Evolutionary conservation across 768 basidiomycete genomes (phyloP), one percentile per base, ranked within the genome.

Genomic region (Tylopilus balloui): DNA sequence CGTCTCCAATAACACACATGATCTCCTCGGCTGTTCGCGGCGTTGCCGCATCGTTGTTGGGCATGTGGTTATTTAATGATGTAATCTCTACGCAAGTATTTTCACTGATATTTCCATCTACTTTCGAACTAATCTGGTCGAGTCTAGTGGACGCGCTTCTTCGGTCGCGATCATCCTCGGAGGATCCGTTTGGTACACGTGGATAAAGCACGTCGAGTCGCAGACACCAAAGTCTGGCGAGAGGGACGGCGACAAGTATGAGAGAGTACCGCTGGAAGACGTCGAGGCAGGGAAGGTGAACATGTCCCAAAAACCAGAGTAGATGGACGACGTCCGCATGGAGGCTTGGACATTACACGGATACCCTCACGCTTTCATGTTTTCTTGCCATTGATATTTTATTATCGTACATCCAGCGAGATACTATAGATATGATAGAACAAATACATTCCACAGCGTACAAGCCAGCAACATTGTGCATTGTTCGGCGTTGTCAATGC

Each of bases 1-100:
- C 94, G 8, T 95, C 92, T 1, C 94, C 94, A 13, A 92, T 97
- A 65, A 94, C 94, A 3, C 94, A 98, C 68, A 98, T 97, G 94
- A 74, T 96, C 23, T 94, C 92, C 4, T 92, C 92, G 11, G 94
- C 95, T 17, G 91, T 95, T 4, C 87, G 94, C 46, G 93, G 95
- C 15, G 94, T 97, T 23, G 83, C 92, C 1, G 90, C 86, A n/a
- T 90, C 92, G 5, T 64, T 94, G 38, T 74, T 96, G 13, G 90
- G 84, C 20, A 75, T 87, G 66, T 87, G 78, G 80, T 54, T 91
- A 17, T 96, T 96, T 70, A 64, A 72, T 23, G 94, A 98, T 42
- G 63, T 89, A 50, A 80, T 97, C 56, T 86, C 88, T 4, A 74
- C 70, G 91, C 87, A 66, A 64, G 86, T 77, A 5, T 37, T n/a